phyloP scores from a whole-genome alignment of 164 flowering plant genomes.

The Aristolochia californica region DNA sequence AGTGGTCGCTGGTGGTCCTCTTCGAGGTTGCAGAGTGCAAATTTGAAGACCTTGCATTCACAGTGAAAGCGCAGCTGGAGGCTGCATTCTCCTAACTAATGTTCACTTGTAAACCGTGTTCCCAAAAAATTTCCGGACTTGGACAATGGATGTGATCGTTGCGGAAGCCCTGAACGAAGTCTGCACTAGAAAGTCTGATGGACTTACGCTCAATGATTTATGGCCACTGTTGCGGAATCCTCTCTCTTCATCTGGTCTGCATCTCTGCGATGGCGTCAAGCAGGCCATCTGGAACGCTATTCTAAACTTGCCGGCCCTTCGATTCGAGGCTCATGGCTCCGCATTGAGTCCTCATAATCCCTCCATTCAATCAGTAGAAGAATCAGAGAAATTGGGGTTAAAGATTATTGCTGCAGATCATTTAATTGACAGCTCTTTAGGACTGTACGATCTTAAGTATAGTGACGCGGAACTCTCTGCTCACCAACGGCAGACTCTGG shows the following conservation, averaged over 20 bases:
- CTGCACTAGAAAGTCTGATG: slow-evolving; percentile 39
- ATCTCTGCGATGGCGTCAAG: slow-evolving; percentile 36
- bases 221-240: slow-evolving; percentile 36
- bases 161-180: slow-evolving; percentile 65
- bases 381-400: slow-evolving; percentile 35
- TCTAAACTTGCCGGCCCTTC: slow-evolving; percentile 36
- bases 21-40: no score
- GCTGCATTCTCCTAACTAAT: no score
- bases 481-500: slow-evolving; percentile 43
- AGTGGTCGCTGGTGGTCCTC: no score
- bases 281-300: slow-evolving; percentile 38
- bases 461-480: slow-evolving; percentile 31
- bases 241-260: slow-evolving; percentile 28
- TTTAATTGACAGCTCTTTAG: slow-evolving; percentile 58
- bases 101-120: background rate
- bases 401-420: slow-evolving; percentile 46
- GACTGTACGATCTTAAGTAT: slow-evolving; percentile 51
- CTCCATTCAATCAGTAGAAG: slow-evolving; percentile 26
- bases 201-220: slow-evolving; percentile 33
- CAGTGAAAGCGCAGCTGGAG: no score
- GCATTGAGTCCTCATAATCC: slow-evolving; percentile 12
- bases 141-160: slow-evolving; percentile 54
- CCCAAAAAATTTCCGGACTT: background rate
- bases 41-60: no score
- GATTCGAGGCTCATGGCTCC: slow-evolving; percentile 16